These are phyloP conservation scores for Sodiomyces alkalinus DNA, from an alignment of 2,329 filamentous ascomycete genomes.

Conservation along the genomic window DNA sequence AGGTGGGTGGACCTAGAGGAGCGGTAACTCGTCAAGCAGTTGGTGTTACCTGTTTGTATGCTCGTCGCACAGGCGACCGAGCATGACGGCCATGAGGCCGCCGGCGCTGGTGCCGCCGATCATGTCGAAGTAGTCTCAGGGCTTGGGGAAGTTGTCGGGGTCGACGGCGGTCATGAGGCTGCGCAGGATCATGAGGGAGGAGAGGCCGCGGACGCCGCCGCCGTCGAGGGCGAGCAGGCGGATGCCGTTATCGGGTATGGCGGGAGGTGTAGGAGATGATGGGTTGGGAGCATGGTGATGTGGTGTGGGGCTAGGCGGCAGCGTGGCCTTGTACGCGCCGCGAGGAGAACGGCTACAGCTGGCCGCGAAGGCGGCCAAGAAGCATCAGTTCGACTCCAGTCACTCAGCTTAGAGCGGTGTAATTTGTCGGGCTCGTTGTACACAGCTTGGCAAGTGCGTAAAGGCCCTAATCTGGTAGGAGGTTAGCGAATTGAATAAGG, in stretches of 20 bases:
- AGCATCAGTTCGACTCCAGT: background rate
- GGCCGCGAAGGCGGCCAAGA: background rate
- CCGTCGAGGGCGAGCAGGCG: conserved; percentile 7
- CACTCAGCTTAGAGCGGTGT: background rate
- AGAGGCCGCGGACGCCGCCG: conserved; percentile 16
- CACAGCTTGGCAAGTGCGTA: background rate
- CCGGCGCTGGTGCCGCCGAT: conserved; percentile 7
- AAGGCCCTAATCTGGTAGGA: background rate
- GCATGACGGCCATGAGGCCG: conserved; percentile 22
- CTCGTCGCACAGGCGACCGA: conserved; percentile 16
- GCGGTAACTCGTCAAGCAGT: conserved; percentile 7
- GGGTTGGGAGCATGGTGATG: background rate
- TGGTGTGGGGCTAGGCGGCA: background rate
- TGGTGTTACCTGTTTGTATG: conserved; percentile 7
- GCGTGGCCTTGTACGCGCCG: background rate
- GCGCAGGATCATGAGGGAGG: conserved; percentile 13
- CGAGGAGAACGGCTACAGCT: background rate
- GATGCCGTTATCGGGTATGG: background rate
- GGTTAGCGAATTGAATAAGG: too few relatives aligned
- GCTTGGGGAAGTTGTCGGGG: conserved; percentile 3
- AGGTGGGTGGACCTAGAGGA: conserved; percentile 4
- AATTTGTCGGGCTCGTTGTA: background rate
- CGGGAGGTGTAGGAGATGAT: background rate
- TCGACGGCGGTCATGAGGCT: conserved; percentile 11
- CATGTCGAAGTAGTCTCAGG: conserved; percentile 16